Percentiles rank a stretch among this genome's conserved stretches.
phyloP scores from a whole-genome alignment of 2,329 filamentous ascomycete genomes.

The Fusarium sp. region DNA sequence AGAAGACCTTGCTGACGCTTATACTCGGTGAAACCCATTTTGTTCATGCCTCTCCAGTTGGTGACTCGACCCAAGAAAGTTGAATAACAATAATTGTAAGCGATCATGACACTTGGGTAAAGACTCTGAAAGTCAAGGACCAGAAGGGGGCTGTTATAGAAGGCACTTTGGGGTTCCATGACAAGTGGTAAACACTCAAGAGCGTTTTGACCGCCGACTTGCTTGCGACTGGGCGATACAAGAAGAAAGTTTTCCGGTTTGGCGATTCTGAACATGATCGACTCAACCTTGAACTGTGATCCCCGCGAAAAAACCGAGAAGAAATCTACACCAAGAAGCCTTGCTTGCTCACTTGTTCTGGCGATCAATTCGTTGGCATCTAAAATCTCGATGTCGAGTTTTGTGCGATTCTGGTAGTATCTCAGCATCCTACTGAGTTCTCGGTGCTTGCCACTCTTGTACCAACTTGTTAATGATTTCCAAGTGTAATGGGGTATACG shows the following conservation, averaged over 20 bases:
- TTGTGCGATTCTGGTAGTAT: constrained; percentile 80
- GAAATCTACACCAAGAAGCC: constrained; percentile 93
- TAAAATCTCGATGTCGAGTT: constrained; percentile 88
- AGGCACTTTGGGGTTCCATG: constrained; percentile 96
- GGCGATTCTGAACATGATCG: constrained; percentile 97
- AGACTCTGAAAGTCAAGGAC: constrained; percentile 96
- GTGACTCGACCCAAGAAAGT: constrained; percentile 90
- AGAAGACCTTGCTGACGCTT: constrained; percentile 79
- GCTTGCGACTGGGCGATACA: constrained; percentile 88
- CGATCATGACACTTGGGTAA: constrained; percentile 98
- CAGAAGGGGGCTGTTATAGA: constrained; percentile 89
- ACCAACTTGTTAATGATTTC: constrained; percentile 84
- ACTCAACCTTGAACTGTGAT: constrained; percentile 98
- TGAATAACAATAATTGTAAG: constrained; percentile 99
- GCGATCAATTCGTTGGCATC: constrained; percentile 90
- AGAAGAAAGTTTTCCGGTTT: constrained; percentile 96
- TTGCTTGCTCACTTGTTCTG: constrained; percentile 92
- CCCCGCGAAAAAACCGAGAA: constrained; percentile 95
- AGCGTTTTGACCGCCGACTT: constrained; percentile 93
- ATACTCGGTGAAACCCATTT: constrained; percentile 95
- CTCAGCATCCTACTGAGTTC: constrained; percentile 80
- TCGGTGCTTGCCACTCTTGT: constrained; percentile 72
- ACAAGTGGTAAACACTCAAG: constrained; percentile 94
- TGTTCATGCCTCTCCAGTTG: constrained; percentile 89
- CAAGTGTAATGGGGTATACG: constrained; percentile 90